phyloP scores from a whole-genome alignment of 345 rosid genomes.

The Linum tenue region DNA sequence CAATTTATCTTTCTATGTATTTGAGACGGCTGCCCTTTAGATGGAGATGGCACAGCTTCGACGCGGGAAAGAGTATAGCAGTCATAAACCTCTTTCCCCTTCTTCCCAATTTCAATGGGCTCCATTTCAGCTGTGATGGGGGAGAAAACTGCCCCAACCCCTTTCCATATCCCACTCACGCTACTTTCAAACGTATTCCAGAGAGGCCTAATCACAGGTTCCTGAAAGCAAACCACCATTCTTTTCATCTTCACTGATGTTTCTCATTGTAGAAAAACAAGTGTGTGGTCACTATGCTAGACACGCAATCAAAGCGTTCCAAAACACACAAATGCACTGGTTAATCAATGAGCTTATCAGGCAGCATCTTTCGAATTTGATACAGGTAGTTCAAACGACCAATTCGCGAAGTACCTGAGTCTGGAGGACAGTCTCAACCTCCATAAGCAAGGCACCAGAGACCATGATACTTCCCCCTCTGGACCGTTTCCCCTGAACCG shows the following conservation, averaged over 20 bases:
- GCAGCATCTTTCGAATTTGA: not conserved
- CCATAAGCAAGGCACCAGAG: slow-evolving; percentile 64
- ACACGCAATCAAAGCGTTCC: not conserved
- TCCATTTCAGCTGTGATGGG: slow-evolving; percentile 86
- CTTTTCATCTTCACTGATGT: not conserved
- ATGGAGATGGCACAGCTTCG: slow-evolving; percentile 33
- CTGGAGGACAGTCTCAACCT: slow-evolving; percentile 77
- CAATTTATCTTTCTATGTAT: slow-evolving; percentile 69
- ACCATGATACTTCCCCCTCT: slow-evolving; percentile 39
- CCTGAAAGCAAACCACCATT: slow-evolving; percentile 30
- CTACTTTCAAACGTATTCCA: slow-evolving; percentile 90
- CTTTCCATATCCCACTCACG: slow-evolving; percentile 94
- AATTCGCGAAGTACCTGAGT: slow-evolving; percentile 43
- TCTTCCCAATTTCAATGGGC: slow-evolving; percentile 67
- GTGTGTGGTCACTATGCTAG: not conserved
- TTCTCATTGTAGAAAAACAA: not conserved
- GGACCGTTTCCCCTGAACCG: slow-evolving; percentile 32
- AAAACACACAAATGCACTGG: too few species aligned
- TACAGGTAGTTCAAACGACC: not conserved
- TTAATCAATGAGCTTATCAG: too few species aligned
- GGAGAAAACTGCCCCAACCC: slow-evolving; percentile 85
- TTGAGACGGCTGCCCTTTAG: slow-evolving; percentile 34
- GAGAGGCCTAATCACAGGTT: slow-evolving; percentile 73
- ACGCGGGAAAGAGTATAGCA: slow-evolving; percentile 59
- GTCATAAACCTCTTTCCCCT: slow-evolving; percentile 59